These are phyloP conservation scores for Hypoxylon lenormandii DNA, from an alignment of 495 filamentous ascomycete species.

Conservation along the genomic window DNA sequence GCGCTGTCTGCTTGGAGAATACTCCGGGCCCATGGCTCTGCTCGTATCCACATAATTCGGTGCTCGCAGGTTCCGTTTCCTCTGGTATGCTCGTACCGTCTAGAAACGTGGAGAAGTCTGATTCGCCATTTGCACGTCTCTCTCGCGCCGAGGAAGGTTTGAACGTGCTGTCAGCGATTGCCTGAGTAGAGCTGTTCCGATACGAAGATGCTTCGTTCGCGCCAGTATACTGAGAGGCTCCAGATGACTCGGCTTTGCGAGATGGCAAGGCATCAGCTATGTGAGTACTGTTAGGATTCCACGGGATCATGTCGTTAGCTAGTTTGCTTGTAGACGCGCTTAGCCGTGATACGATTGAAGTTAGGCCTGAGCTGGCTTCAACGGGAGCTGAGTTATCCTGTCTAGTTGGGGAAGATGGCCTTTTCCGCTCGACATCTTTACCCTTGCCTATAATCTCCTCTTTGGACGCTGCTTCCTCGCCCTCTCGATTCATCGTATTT, in stretches of 20 bases:
- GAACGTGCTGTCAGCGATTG: constrained; percentile 24
- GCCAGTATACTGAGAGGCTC: not conserved
- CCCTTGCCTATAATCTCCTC: constrained; percentile 17
- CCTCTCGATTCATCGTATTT: constrained; percentile 22
- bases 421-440: constrained; percentile 25
- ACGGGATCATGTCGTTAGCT: constrained; percentile 20
- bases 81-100: constrained; percentile 50
- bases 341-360: constrained; percentile 37
- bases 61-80: constrained; percentile 39
- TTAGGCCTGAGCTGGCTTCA: not conserved
- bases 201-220: constrained; percentile 15
- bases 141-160: constrained; percentile 42
- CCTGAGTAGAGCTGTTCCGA: constrained; percentile 9
- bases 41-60: constrained; percentile 21
- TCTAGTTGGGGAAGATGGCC: constrained; percentile 3
- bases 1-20: constrained; percentile 9
- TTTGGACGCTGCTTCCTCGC: constrained; percentile 4
- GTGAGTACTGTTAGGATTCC: constrained; percentile 1
- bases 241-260: constrained; percentile 43
- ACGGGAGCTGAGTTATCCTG: constrained; percentile 3
- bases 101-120: constrained; percentile 60
- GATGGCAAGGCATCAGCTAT: constrained; percentile 21
- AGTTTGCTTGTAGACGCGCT: constrained; percentile 38
- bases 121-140: constrained; percentile 55
- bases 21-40: not conserved